These are phyloP conservation scores for Boletellus emodensis DNA, from an alignment of 768 basidiomycete genomes.

Conservation along the genomic window DNA sequence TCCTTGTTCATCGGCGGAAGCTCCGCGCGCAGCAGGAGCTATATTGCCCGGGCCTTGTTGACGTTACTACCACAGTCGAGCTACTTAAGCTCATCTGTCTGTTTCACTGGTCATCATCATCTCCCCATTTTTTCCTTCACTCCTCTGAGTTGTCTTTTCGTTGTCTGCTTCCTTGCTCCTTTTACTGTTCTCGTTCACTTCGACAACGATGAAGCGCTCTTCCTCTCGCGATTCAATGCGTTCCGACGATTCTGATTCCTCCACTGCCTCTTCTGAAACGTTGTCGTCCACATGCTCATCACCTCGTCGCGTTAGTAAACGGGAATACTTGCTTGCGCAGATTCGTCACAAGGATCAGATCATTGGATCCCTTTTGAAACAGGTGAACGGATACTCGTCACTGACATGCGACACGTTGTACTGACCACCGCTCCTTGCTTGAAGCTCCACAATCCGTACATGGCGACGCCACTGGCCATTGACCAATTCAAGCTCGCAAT, in stretches of 20 bases:
- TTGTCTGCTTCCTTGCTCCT: not conserved
- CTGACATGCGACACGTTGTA: not conserved
- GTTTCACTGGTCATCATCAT: not conserved
- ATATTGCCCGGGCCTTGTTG: slow-evolving; percentile 1
- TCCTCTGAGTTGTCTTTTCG: not conserved
- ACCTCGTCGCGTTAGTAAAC: slow-evolving; percentile 53
- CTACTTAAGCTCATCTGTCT: slow-evolving; percentile 21
- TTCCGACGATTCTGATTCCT: slow-evolving; percentile 28
- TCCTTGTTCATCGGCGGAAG: slow-evolving; percentile 10
- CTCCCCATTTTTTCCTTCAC: not conserved
- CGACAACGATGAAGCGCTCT: slow-evolving; percentile 15
- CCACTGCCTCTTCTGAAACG: slow-evolving; percentile 35
- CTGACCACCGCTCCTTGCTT: not conserved
- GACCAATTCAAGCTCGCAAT: slow-evolving; percentile 77
- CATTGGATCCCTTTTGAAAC: slow-evolving; percentile 80
- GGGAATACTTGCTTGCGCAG: slow-evolving; percentile 81
- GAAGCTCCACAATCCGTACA: slow-evolving; percentile 69
- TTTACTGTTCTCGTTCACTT: not conserved
- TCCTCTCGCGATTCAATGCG: slow-evolving; percentile 13
- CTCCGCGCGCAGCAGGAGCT: slow-evolving; percentile 15
- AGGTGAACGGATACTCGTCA: slow-evolving; percentile 40
- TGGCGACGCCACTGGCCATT: slow-evolving; percentile 74
- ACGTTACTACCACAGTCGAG: slow-evolving; percentile 1
- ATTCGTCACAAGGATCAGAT: slow-evolving; percentile 85
- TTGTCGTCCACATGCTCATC: slow-evolving; percentile 33